Percentiles rank a stretch among this genome's conserved stretches.
Conservation (phyloP, 306 rosid species). For the Ormosia emarginata region DNA sequence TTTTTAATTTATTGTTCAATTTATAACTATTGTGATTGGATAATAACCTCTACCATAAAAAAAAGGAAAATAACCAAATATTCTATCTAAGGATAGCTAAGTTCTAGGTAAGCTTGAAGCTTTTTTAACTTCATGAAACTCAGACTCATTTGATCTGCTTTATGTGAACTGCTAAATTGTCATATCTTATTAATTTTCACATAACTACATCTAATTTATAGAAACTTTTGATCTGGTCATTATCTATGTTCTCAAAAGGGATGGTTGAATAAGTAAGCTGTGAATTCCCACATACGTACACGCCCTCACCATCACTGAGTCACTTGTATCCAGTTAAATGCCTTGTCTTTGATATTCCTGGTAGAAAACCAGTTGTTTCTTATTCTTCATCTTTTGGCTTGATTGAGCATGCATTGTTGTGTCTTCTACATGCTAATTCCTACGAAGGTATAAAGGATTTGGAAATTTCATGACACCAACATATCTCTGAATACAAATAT, state of each 20-base stretch:
- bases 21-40: not conserved
- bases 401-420: not conserved
- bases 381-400: not conserved
- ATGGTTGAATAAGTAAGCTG: not conserved
- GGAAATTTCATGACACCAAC: not conserved
- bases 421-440: not conserved
- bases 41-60: not conserved
- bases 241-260: not conserved
- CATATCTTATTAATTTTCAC: not conserved
- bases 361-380: not conserved
- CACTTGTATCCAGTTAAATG: not conserved
- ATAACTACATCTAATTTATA: not conserved
- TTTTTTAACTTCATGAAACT: not conserved
- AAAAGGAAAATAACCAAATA: not conserved
- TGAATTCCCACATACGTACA: not conserved
- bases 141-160: not conserved
- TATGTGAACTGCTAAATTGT: not conserved
- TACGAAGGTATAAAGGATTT: not conserved
- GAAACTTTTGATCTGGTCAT: not conserved
- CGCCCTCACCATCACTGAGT: not conserved
- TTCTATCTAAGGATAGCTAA: conserved; percentile 3
- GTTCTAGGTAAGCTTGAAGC: not conserved
- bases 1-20: not conserved
- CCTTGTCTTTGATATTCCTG: not conserved
- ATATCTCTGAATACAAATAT: not conserved